These are phyloP conservation scores for Vitis vinifera DNA, from an alignment of 164 flowering plant species.

Conservation along the genomic window DNA sequence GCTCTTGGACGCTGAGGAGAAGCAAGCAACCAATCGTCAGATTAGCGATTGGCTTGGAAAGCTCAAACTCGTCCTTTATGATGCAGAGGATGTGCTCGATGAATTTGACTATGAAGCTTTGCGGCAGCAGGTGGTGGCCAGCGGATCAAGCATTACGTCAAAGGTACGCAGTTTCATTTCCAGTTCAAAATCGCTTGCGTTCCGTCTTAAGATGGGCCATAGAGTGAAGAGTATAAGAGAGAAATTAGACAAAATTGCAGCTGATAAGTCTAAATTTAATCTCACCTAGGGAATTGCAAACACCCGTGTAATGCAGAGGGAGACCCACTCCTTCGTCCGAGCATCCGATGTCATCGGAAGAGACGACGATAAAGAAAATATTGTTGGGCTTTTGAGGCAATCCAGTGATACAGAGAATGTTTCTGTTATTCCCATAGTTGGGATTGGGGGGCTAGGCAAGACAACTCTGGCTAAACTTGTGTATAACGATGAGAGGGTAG, in stretches of 20 bases:
- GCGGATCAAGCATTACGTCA: too few species aligned
- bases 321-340: conserved; percentile 4
- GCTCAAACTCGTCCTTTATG: conserved; percentile 7
- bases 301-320: neutral
- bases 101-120: neutral
- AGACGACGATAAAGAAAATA: neutral
- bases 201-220: conserved; percentile 6
- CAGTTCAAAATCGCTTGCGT: neutral
- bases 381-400: neutral
- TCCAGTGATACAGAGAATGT: neutral
- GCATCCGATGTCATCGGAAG: conserved; percentile 9
- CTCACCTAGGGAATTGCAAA: neutral
- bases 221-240: conserved; percentile 12
- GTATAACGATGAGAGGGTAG: conserved; percentile 2
- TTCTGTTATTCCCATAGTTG: conserved; percentile 6
- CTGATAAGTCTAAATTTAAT: conserved; percentile 5
- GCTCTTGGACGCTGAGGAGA: conserved; percentile 23
- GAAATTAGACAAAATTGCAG: conserved; percentile 14
- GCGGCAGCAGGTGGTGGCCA: neutral
- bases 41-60: conserved; percentile 10
- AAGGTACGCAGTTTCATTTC: conserved; percentile 8
- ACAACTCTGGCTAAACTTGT: conserved; percentile 9
- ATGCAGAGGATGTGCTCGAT: neutral
- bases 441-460: conserved; percentile 11
- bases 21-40: neutral